Evolutionary conservation across 2,329 filamentous ascomycete species (phyloP), one percentile per base, ranked within the genome.

Genomic region (Sporothrix dimorphospora): DNA sequence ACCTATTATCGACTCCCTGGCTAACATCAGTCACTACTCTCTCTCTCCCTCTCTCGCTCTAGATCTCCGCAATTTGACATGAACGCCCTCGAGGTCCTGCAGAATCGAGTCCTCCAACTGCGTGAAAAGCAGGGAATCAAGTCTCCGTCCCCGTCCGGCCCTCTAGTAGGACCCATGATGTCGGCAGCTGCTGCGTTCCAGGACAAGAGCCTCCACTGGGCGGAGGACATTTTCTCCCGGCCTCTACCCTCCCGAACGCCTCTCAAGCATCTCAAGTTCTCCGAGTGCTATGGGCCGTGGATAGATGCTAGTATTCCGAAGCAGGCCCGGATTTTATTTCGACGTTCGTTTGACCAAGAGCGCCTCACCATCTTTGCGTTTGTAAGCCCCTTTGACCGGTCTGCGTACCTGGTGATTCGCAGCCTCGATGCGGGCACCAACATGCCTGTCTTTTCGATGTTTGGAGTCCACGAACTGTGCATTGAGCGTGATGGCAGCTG

Each of bases 281-380:
- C 85, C 1, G 81, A 79, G 73, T 84, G 84, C 6, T 82, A 81
- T 69, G 85, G 84, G 0, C 85, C 83, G 5, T 83, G 83, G 83
- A 77, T 81, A 0, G 79, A 83, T 27, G 75, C 85, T 1, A 79
- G 79, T 2, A 84, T 89, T 47, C 81, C 85, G 0, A 79, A 80
- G 1, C 81, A 85, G 34, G 83, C 85, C 7, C 85, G 82, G 74
- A 83, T 88, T 14, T 79, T 90, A 0, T 88, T 89, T 71, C 85
- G 85, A 77, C 82, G 87, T 86, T 89, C 83, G 1, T 89, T 90
- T 74, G 84, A 90, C 72, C 83, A 87, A 49, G 86, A 88, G 68
- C 82, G 81, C 30, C 78, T 90, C 42, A 86, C 85, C 0, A 78
- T 90, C 61, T 84, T 84, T n/a, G 82, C 86, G 47, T 88, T 85